These are phyloP conservation scores for Smallanthus sonchifolius DNA, from an alignment of 129 eudicot genomes.

Conservation along the genomic window DNA sequence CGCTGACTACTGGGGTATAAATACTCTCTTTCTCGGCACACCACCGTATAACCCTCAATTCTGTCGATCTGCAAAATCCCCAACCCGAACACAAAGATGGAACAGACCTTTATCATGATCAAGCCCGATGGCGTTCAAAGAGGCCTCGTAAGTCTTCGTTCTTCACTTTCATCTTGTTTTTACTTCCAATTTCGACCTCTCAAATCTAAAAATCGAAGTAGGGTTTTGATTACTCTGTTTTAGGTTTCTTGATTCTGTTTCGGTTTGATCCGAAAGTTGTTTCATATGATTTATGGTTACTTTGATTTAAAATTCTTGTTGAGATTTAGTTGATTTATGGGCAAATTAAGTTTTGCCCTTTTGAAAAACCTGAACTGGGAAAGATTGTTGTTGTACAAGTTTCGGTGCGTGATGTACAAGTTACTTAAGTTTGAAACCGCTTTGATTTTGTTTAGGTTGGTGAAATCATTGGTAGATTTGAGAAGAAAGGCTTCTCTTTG, in stretches of 20 bases:
- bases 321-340: conserved; percentile 1
- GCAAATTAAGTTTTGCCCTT: neutral
- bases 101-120: conserved; percentile 86
- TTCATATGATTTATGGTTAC: too few species aligned
- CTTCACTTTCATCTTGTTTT: conserved; percentile 5
- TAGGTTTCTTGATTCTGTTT: neutral
- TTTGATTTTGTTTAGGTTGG: conserved; percentile 61
- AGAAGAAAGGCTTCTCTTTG: conserved; percentile 91
- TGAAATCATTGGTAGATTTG: conserved; percentile 90
- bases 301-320: neutral
- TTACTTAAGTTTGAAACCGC: neutral
- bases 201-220: neutral
- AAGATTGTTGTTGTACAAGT: neutral
- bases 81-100: conserved; percentile 38
- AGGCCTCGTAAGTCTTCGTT: conserved; percentile 50
- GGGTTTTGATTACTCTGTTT: neutral
- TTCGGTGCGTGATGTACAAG: conserved; percentile 12
- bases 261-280: too few species aligned
- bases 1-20: conserved; percentile 25
- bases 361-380: neutral
- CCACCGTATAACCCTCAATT: conserved; percentile 10
- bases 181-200: neutral
- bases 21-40: neutral
- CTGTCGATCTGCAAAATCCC: conserved; percentile 14
- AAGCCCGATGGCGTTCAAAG: conserved; percentile 92